phyloP scores from a whole-genome alignment of 2,329 filamentous ascomycete species.

The Aureobasidium namibiae region DNA sequence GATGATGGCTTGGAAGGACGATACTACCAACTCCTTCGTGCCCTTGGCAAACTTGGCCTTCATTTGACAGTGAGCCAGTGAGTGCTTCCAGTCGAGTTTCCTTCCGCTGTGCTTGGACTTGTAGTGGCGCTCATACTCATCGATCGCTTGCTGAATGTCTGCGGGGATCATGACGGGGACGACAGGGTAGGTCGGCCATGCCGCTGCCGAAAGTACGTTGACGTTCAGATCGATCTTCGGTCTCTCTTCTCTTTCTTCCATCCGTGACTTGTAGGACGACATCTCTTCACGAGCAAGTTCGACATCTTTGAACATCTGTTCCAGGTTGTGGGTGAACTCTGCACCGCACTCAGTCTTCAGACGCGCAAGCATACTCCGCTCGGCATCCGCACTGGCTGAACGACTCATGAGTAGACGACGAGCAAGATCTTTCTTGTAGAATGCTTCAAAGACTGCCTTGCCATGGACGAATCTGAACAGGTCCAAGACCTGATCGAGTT shows the following conservation, averaged over 20 bases:
- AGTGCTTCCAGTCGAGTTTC: conserved; percentile 84
- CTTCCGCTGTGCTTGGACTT: conserved; percentile 82
- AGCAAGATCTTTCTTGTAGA: conserved; percentile 97
- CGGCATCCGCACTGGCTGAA: conserved; percentile 89
- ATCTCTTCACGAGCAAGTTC: conserved; percentile 90
- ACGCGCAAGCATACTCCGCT: conserved; percentile 88
- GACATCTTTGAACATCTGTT: conserved; percentile 99
- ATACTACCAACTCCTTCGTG: conserved; percentile 80
- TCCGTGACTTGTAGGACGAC: conserved; percentile 69
- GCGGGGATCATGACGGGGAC: conserved; percentile 64
- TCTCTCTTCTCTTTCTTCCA: conserved; percentile 43
- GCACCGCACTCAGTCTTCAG: conserved; percentile 90
- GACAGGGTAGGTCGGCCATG: conserved; percentile 90
- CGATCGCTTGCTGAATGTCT: conserved; percentile 66
- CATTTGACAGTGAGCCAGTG: conserved; percentile 82
- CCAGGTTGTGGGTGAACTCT: conserved; percentile 91
- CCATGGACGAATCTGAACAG: conserved; percentile 95
- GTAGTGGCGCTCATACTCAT: conserved; percentile 79
- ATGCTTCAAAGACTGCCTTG: conserved; percentile 96
- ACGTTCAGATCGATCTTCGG: conserved; percentile 69
- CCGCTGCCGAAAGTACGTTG: conserved; percentile 79
- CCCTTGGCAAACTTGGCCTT: conserved; percentile 73
- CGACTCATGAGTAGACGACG: conserved; percentile 81
- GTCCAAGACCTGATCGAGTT: conserved; percentile 86
- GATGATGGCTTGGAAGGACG: conserved; percentile 85